These are phyloP conservation scores for Huiozyma naganishii DNA, from an alignment of 805 yeast genomes.

Conservation along the genomic window DNA sequence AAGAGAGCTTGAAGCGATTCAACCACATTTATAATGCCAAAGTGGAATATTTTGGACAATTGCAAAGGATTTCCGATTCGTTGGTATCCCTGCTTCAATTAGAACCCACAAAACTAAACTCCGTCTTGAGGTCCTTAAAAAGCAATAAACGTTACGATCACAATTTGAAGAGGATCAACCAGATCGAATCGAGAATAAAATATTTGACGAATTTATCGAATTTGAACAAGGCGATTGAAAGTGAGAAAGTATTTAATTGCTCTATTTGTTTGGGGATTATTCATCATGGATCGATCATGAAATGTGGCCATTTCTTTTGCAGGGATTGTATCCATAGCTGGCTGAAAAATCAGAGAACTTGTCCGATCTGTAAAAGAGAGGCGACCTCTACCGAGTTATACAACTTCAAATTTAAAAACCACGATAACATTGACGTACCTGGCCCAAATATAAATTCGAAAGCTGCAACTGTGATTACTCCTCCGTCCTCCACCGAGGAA, in stretches of 20 bases:
- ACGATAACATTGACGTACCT: slow-evolving; percentile 2
- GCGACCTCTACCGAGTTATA: slow-evolving; percentile 47
- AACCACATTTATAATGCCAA: slow-evolving; percentile 69
- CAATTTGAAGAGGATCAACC: slow-evolving; percentile 17
- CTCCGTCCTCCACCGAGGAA: background rate
- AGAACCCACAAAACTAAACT: slow-evolving; percentile 9
- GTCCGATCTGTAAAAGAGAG: slow-evolving; percentile 72
- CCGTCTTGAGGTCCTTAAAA: slow-evolving; percentile 15
- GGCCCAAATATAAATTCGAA: too few relatives aligned
- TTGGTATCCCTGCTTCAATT: slow-evolving; percentile 41
- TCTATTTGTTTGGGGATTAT: slow-evolving; percentile 69
- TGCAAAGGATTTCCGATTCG: slow-evolving; percentile 79
- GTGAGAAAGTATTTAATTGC: slow-evolving; percentile 38
- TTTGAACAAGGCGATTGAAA: slow-evolving; percentile 19
- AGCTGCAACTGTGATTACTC: background rate
- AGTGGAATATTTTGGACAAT: slow-evolving; percentile 68
- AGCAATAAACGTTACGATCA: slow-evolving; percentile 13
- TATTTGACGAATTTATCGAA: slow-evolving; percentile 38
- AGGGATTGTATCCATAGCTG: slow-evolving; percentile 68
- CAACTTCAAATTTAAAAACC: slow-evolving; percentile 44
- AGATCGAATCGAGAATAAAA: slow-evolving; percentile 33
- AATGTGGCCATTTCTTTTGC: slow-evolving; percentile 91
- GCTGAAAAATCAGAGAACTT: slow-evolving; percentile 44
- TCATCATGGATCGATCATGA: slow-evolving; percentile 65
- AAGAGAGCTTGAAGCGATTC: slow-evolving; percentile 39